Conservation (phyloP, 495 filamentous ascomycete genomes). For the Saxophila tyrrhenica region DNA sequence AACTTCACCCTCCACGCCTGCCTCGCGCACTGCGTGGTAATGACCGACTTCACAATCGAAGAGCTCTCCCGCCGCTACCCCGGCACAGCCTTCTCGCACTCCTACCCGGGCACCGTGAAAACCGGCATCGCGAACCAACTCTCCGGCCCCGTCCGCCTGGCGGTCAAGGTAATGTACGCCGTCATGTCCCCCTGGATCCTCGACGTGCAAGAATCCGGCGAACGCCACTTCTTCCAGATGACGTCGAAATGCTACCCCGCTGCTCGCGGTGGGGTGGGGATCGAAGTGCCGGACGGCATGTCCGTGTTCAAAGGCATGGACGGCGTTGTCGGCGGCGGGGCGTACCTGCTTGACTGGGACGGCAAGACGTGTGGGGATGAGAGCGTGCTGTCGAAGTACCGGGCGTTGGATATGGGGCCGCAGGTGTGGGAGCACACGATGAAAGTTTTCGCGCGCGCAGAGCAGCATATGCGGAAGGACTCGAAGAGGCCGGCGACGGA, state of each 20-base stretch:
- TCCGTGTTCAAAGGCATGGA: slow-evolving; percentile 21
- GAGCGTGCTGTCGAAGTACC: slow-evolving; percentile 24
- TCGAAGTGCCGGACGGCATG: slow-evolving; percentile 13
- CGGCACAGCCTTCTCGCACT: slow-evolving; percentile 17
- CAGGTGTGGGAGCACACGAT: slow-evolving; percentile 33
- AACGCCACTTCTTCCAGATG: slow-evolving; percentile 21
- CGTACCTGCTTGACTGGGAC: slow-evolving; percentile 31
- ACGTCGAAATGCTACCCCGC: slow-evolving; percentile 15
- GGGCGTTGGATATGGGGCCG: slow-evolving; percentile 22
- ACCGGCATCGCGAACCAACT: slow-evolving; percentile 21
- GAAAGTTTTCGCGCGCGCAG: slow-evolving; percentile 24
- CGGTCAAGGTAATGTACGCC: slow-evolving; percentile 17
- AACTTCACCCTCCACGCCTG: slow-evolving; percentile 23
- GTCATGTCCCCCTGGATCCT: slow-evolving; percentile 21
- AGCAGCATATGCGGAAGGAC: slow-evolving; percentile 3
- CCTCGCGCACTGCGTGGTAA: slow-evolving; percentile 19
- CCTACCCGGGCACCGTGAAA: slow-evolving; percentile 21
- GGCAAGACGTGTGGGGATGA: slow-evolving; percentile 24
- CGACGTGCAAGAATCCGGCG: slow-evolving; percentile 18
- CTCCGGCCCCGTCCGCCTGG: slow-evolving; percentile 17
- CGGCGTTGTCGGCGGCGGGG: slow-evolving; percentile 30
- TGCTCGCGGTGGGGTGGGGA: slow-evolving; percentile 3
- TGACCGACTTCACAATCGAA: slow-evolving; percentile 21
- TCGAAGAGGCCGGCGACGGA: slow-evolving; percentile 2
- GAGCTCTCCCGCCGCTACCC: slow-evolving; percentile 11